Evolutionary conservation across 371 early-diverging fungal species (phyloP), one percentile per base, ranked within the genome.

Genomic region (Rhizopus stolonifer): DNA sequence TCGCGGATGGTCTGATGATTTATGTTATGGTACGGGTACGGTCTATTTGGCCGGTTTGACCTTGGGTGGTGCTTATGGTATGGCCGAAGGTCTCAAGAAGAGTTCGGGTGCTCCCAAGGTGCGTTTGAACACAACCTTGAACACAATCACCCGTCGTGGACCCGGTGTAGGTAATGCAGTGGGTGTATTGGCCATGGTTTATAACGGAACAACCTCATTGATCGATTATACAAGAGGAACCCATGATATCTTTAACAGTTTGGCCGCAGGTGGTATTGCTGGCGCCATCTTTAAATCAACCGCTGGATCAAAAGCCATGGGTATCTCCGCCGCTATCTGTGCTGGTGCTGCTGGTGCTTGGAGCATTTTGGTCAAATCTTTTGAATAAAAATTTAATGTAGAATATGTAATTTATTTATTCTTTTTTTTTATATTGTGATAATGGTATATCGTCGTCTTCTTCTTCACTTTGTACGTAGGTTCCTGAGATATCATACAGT

Each of bases 1-100:
- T 55, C 81, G 93, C 56, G 83, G 89, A 22, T 86, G 86, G 83
- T 77, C 86, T 29, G 93, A 92, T 50, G 92, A 91, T 74, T 74
- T 92, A 31, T 90, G 91, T 74, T 92, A 92, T 70, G 93, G 93
- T 40, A 88, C 91, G 3, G 93, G 93, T 10, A 82, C 90, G 3
- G 80, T 84, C 44, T 92, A 92, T 61, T 69, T 92, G 54, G 70
- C 84, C 18, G 93, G 91, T 14, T 70, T 92, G 64, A 74, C 84
- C n/a, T 55, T 83, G 48, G 93, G 93, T 67, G 93, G 93, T 54
- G 81, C 81, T 11, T 88, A 81, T 77, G 93, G 93, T 57, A 68
- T 91, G 64, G 72, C 82, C 24, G 90, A 90, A 65, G 93, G 92
- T 62, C 63, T 88, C 45, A 82, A 79, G 26, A 74, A 75, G 56